Percentiles rank a stretch among this genome's conserved stretches.
These are phyloP conservation scores for Candida frijolesensis DNA, from an alignment of 1,139 yeast species.

Conservation along the genomic window DNA sequence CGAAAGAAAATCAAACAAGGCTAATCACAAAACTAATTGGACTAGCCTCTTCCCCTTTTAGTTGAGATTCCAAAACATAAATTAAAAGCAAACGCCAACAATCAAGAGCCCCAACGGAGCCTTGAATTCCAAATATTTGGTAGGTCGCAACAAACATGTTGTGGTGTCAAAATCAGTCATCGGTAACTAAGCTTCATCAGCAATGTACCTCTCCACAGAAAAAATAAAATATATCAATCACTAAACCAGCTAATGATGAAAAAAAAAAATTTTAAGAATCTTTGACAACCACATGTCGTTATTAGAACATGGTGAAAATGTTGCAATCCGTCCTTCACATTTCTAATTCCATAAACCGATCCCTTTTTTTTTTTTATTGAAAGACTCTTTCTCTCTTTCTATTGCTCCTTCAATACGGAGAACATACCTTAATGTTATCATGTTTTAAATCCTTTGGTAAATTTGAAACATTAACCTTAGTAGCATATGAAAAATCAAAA, in stretches of 20 bases:
- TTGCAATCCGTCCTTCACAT: constrained; percentile 1
- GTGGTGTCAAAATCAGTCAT: neutral
- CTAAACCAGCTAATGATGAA: constrained; percentile 6
- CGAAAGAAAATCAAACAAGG: neutral
- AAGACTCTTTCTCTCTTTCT: neutral
- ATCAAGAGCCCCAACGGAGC: neutral
- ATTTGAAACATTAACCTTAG: constrained; percentile 75
- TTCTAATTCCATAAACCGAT: neutral
- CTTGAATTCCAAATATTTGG: too few relatives aligned
- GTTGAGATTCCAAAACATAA: constrained; percentile 1
- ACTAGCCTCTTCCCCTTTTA: constrained; percentile 5
- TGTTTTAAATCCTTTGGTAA: constrained; percentile 79
- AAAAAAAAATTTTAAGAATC: neutral
- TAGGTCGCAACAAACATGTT: neutral
- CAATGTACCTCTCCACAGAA: neutral
- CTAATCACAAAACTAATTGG: constrained; percentile 16
- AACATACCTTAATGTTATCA: constrained; percentile 82
- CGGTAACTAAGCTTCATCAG: neutral
- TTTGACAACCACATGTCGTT: neutral
- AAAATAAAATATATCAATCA: neutral
- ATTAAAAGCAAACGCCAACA: neutral
- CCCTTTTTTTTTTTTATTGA: neutral
- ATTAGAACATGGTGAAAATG: neutral
- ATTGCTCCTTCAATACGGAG: neutral
- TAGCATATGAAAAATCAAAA: constrained; percentile 60